Evolutionary conservation across 352 stramenopile species (phyloP).

Genomic region (Phytophthora multivora): DNA sequence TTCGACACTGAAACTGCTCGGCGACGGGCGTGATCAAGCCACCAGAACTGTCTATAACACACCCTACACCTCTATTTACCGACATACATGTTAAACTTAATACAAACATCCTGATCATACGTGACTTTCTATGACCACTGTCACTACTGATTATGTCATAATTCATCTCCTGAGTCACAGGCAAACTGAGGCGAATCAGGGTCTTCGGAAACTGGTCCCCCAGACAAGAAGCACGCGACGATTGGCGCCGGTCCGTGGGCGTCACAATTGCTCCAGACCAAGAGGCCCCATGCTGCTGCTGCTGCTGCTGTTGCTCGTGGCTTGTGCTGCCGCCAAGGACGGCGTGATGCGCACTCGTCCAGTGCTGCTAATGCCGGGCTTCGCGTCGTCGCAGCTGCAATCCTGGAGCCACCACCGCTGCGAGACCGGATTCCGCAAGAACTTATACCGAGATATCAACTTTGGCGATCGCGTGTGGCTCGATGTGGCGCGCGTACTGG

Average conservation of each 20-base stretch:
- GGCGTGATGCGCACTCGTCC: constrained; percentile 42
- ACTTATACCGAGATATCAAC: constrained; percentile 78
- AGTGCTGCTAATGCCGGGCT: constrained; percentile 77
- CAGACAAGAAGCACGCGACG: constrained; percentile 9
- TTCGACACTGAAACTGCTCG: constrained; percentile 19
- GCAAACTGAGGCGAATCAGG: constrained; percentile 1
- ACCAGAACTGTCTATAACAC: not conserved
- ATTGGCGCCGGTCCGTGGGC: constrained; percentile 6
- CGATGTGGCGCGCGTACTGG: constrained; percentile 70
- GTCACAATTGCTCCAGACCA: not conserved
- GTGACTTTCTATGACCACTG: too few relatives aligned
- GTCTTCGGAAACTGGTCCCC: constrained; percentile 14
- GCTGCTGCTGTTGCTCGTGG: constrained; percentile 6
- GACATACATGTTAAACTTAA: not conserved
- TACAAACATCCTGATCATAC: too few relatives aligned
- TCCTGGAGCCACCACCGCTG: constrained; percentile 68
- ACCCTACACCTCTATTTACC: constrained; percentile 9
- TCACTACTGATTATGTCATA: not conserved
- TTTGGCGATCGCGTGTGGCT: constrained; percentile 82
- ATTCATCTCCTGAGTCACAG: not conserved
- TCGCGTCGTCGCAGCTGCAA: constrained; percentile 80
- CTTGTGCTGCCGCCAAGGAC: not conserved
- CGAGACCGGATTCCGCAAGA: constrained; percentile 69
- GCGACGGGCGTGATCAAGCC: not conserved
- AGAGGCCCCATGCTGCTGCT: constrained; percentile 6